Base-by-base conservation (phyloP, 2,329 filamentous ascomycete species). In the Aspergillus neoniger region DNA sequence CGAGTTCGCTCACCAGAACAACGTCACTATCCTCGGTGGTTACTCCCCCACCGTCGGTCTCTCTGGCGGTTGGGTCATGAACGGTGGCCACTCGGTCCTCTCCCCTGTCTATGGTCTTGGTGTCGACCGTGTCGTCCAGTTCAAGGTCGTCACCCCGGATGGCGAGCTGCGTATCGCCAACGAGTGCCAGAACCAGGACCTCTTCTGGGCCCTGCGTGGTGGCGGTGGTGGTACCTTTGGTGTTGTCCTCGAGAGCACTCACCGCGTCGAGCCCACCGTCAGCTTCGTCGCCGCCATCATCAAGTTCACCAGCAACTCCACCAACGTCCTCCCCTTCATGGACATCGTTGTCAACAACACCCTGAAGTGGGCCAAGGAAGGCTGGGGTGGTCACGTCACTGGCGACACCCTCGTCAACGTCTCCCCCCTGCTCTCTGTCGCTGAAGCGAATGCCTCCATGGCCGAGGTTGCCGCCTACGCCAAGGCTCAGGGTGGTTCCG, bases 61-160 rank as follows among this genome's bases (percentile, higher is more conserved):
- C 6, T 60, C 69, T 2, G 72, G 72, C 4, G 73, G 72, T 9
- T 74, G 63, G 62, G 44, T 72, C 2, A 70, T 67, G 23, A 68
- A 64, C 3, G 72, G 70, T 9, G 72, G 72, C 2, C 72, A 74
- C 49, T 68, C 67, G 19, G 63, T 72, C 6, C 60, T 75, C 9
- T 67, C 68, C 2, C 69, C 69, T 0, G 67, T 67, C 5, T 70
- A 69, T 50, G 71, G 72, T 2, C 60, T 74, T 5, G 72, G 65
- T 15, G 65, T 61, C 8, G 71, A 74, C 54, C 70, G 70, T 1
- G 71, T 73, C 9, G 60, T 68, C 12, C 59, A 74, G 55, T 71
- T 69, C 59, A 69, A 68, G 59, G 51, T 74, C 2, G 69, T 74
- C 41, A 67, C 61, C 7, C 67, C 64, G 4, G 61, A 65, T 21